Conservation (phyloP, 2,329 filamentous ascomycete genomes). For the Alternaria arborescens region DNA sequence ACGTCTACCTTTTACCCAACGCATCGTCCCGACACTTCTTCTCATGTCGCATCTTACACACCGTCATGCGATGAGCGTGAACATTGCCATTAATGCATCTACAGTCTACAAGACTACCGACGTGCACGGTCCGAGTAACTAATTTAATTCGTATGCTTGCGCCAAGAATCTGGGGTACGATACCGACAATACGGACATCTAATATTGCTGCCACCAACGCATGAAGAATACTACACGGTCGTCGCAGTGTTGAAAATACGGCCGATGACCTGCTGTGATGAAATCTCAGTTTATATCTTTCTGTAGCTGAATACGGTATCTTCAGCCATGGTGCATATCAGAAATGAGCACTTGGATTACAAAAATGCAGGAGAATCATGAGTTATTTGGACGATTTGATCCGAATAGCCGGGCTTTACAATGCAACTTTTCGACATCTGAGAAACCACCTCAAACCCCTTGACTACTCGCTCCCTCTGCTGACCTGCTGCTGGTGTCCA, state of each 20-base stretch:
- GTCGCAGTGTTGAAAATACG: too few relatives aligned
- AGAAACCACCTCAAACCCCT: too few relatives aligned
- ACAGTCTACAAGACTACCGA: conserved; percentile 13
- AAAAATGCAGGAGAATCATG: too few relatives aligned
- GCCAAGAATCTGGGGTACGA: background rate
- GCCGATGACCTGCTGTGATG: too few relatives aligned
- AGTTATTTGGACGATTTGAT: too few relatives aligned
- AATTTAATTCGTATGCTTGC: background rate
- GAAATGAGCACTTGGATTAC: too few relatives aligned
- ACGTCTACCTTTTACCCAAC: background rate
- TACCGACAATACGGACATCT: background rate
- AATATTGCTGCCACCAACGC: background rate
- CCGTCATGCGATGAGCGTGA: background rate
- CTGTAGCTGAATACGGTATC: too few relatives aligned
- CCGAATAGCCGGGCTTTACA: too few relatives aligned
- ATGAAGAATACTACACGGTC: background rate
- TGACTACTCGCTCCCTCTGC: background rate
- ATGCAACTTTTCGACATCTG: too few relatives aligned
- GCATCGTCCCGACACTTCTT: background rate
- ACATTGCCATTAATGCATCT: conserved; percentile 8
- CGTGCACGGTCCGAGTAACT: conserved; percentile 27
- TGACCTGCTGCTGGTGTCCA: background rate
- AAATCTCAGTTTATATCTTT: too few relatives aligned
- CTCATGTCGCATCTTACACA: background rate
- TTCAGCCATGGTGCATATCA: too few relatives aligned